Evolutionary conservation across 1,284 basidiomycete species (phyloP).

Genomic region (Termitomyces sp.): DNA sequence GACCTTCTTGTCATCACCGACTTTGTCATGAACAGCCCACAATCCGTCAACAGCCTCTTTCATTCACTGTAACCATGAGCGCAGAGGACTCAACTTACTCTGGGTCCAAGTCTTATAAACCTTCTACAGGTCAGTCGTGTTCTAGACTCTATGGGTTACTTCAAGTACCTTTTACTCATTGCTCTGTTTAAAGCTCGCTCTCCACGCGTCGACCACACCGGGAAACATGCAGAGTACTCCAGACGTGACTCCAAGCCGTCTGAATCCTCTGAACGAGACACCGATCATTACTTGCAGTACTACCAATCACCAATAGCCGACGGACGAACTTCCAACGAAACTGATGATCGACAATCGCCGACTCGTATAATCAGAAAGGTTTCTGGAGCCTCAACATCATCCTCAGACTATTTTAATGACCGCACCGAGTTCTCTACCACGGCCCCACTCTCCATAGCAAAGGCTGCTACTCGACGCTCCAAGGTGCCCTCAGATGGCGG

Average conservation of each 20-base stretch:
- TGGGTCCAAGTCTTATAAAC: constrained; percentile 13
- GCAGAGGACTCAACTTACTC: constrained; percentile 12
- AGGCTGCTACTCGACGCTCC: constrained; percentile 34
- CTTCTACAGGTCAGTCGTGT: constrained; percentile 11
- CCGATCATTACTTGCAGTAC: constrained; percentile 31
- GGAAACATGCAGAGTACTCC: constrained; percentile 11
- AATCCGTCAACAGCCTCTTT: constrained; percentile 3
- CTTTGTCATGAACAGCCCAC: constrained; percentile 11
- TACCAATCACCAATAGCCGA: constrained; percentile 35
- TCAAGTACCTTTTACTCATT: constrained; percentile 14
- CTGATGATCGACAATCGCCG: constrained; percentile 13
- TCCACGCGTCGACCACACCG: constrained; percentile 10
- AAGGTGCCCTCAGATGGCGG: constrained; percentile 52
- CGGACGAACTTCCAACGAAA: constrained; percentile 16
- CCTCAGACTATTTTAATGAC: constrained; percentile 46
- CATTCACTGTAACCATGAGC: constrained; percentile 12
- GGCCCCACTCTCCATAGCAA: constrained; percentile 22
- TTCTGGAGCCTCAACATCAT: constrained; percentile 34
- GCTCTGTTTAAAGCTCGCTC: constrained; percentile 10
- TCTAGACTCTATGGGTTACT: background rate
- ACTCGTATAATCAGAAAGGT: constrained; percentile 17
- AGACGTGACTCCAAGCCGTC: constrained; percentile 7
- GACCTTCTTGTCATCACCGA: background rate
- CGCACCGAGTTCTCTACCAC: constrained; percentile 23
- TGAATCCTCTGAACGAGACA: constrained; percentile 20